phyloP scores from a whole-genome alignment of 352 stramenopile genomes.

The Globisporangium apiculatum region DNA sequence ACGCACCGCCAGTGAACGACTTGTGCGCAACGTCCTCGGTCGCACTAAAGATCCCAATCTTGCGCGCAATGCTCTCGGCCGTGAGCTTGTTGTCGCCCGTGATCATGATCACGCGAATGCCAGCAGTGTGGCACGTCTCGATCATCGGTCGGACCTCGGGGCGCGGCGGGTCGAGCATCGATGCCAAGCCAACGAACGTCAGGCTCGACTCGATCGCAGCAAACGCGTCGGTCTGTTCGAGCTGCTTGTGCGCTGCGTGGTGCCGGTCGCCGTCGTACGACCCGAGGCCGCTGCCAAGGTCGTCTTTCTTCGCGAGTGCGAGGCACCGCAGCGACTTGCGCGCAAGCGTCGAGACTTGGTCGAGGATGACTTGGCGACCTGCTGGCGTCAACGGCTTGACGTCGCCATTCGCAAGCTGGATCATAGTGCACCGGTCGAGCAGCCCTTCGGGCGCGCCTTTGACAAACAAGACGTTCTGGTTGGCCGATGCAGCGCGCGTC shows the following conservation, averaged over 20 bases:
- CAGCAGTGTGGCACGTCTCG: slow-evolving; percentile 90
- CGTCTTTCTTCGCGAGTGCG: slow-evolving; percentile 94
- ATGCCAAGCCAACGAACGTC: slow-evolving; percentile 96
- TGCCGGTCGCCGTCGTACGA: slow-evolving; percentile 81
- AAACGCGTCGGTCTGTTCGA: slow-evolving; percentile 86
- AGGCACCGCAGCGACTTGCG: slow-evolving; percentile 94
- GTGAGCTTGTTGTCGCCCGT: slow-evolving; percentile 99
- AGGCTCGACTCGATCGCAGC: slow-evolving; percentile 93
- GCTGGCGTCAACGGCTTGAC: slow-evolving; percentile 89
- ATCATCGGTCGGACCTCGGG: slow-evolving; percentile 96
- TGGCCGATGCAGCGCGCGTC: slow-evolving; percentile 53
- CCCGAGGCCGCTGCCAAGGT: slow-evolving; percentile 67
- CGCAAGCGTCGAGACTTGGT: slow-evolving; percentile 89
- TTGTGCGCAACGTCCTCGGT: slow-evolving; percentile 79
- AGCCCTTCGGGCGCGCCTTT: slow-evolving; percentile 98
- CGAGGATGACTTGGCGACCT: slow-evolving; percentile 82
- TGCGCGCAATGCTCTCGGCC: slow-evolving; percentile 94
- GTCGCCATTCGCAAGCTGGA: slow-evolving; percentile 91
- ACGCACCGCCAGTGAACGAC: slow-evolving; percentile 94
- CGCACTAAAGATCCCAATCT: slow-evolving; percentile 95
- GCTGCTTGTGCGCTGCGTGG: slow-evolving; percentile 75
- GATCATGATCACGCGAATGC: slow-evolving; percentile 99
- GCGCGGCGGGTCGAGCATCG: slow-evolving; percentile 97
- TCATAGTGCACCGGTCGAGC: slow-evolving; percentile 92
- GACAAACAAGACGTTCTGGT: slow-evolving; percentile 94